A percentile compares a stretch with the other conserved stretches of the same genome.
Conservation (phyloP, 768 basidiomycete genomes). For the Boletus bicolor region DNA sequence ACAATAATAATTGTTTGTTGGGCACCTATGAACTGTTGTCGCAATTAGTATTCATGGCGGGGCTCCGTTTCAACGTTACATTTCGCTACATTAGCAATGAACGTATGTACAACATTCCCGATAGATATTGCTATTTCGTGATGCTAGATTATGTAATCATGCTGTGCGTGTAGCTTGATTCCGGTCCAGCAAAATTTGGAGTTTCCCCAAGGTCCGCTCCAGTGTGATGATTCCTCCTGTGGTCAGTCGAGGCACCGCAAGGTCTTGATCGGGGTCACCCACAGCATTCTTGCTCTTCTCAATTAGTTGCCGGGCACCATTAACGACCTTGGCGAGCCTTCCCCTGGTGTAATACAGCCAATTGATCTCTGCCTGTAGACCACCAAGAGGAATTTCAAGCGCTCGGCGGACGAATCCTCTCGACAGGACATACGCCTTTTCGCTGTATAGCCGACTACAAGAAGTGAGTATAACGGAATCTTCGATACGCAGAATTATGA, state of each 20-base stretch:
- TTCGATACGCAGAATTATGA: constrained; percentile 25
- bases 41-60: not conserved
- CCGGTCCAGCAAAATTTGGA: constrained; percentile 45
- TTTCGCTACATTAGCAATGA: constrained; percentile 22
- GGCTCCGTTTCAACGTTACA: constrained; percentile 4
- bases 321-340: constrained; percentile 66
- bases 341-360: constrained; percentile 68
- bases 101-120: constrained; percentile 28
- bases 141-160: constrained; percentile 15
- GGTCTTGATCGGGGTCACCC: constrained; percentile 33
- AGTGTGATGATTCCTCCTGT: constrained; percentile 77
- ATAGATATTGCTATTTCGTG: constrained; percentile 25
- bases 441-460: constrained; percentile 83
- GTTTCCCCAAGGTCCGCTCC: constrained; percentile 67
- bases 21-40: constrained; percentile 2
- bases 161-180: constrained; percentile 12
- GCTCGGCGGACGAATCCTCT: constrained; percentile 89
- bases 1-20: constrained; percentile 12
- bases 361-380: constrained; percentile 67
- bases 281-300: constrained; percentile 55
- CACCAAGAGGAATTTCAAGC: constrained; percentile 71
- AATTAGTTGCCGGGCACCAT: constrained; percentile 59
- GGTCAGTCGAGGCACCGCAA: constrained; percentile 72
- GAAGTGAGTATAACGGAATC: not conserved
- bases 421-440: constrained; percentile 90